Base-by-base conservation (phyloP, 2,329 filamentous ascomycete species). In the Trichoderma sp. region DNA sequence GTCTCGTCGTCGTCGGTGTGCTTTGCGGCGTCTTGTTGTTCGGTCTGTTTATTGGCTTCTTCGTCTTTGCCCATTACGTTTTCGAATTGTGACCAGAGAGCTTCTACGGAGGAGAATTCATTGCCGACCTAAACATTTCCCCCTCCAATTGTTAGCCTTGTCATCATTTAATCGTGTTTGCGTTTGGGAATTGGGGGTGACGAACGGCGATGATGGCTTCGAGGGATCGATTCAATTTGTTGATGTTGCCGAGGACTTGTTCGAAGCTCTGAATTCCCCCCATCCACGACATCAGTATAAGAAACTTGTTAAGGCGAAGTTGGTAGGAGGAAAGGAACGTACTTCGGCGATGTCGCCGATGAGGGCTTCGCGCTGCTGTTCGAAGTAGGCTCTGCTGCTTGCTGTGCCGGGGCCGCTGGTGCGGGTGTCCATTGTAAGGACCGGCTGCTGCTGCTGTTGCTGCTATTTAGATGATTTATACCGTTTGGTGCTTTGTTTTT, bases 31-130 rank as follows among this genome's bases (percentile, higher is more conserved):
- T 70, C 77, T 55, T 80, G 76, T 50, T 77, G 77, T 13, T 74
- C 78, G 3, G 78, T 77, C 64, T 74, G 65, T 73, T 76, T 55
- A 50, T 79, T 76, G n/a, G 74, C 76, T 34, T 79, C 80, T 17
- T 76, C 84, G 70, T 92, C 88, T 77, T 92, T 93, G 9, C 89
- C 93, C 95, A 98, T 98, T 76, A 98, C 95, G 75, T 91, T 93
- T 83, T 99, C 96, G 79, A 99, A 98, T 78, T 97, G 94, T 50
- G 93, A 97, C 96, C 96, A 99, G 17, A 99, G 87, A 34, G 94
- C 94, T 81, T 99, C 96, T 57, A 99, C 96, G 4, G 94, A 95
- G n/a, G 93, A 91, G 82, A 99, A 98, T 79, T 99, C 96, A 82
- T 97, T 97, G 47, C 96, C 96, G 67, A 99, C 91, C 91, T 93